Evolutionary conservation across 192 early-diverging fungal genomes (phyloP).

Genomic region (Helicostylum pulchrum): DNA sequence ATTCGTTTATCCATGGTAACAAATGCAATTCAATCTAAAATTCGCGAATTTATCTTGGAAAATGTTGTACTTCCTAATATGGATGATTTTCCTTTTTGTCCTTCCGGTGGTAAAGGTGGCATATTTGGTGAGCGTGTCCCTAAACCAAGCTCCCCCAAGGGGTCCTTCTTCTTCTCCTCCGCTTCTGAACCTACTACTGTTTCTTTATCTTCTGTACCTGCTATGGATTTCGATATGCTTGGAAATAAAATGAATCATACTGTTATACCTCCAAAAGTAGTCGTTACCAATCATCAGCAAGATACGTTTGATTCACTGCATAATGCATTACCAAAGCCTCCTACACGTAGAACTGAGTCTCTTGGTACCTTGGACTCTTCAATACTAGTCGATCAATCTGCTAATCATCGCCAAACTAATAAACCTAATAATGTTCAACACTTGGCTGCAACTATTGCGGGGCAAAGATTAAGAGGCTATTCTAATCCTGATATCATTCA

Average conservation of each 20-base stretch:
- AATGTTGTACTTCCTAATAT: slow-evolving; percentile 84
- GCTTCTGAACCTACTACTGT: not conserved
- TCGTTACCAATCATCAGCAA: not conserved
- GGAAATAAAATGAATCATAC: not conserved
- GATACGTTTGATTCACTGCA: not conserved
- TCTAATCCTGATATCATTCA: too few species aligned
- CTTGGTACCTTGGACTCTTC: too few species aligned
- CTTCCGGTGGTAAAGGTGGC: slow-evolving; percentile 51
- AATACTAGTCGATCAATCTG: too few species aligned
- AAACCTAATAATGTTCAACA: too few species aligned
- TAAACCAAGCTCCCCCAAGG: not conserved
- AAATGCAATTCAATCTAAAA: slow-evolving; percentile 79
- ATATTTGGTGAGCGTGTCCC: slow-evolving; percentile 46
- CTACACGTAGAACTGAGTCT: too few species aligned
- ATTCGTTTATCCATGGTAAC: slow-evolving; percentile 76
- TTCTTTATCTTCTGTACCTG: too few species aligned
- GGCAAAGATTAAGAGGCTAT: too few species aligned
- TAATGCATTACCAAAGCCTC: not conserved
- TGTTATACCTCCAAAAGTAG: slow-evolving; percentile 1
- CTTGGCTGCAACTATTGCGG: too few species aligned
- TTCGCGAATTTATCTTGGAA: slow-evolving; percentile 76
- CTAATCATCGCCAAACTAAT: too few species aligned
- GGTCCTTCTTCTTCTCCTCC: not conserved
- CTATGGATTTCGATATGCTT: not conserved
- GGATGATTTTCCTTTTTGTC: slow-evolving; percentile 82